Conservation (phyloP, 805 yeast genomes). For the Hanseniaspora lindneri region DNA sequence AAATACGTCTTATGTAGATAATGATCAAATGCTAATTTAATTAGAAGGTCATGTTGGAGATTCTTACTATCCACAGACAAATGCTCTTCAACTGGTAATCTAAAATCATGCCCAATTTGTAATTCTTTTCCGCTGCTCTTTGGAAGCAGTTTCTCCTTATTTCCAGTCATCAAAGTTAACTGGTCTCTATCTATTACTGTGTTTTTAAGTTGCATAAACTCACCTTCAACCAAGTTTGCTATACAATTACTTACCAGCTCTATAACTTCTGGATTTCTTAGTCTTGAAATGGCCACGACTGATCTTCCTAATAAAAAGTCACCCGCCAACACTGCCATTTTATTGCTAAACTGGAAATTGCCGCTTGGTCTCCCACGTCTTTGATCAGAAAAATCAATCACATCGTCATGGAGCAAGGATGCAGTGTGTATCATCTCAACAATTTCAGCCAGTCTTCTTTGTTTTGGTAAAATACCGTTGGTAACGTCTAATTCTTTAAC, state of each 20-base stretch:
- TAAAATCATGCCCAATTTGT: conserved; percentile 46
- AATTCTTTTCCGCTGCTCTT: conserved; percentile 52
- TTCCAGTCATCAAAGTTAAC: conserved; percentile 26
- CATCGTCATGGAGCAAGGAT: conserved; percentile 89
- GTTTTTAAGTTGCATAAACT: conserved; percentile 95
- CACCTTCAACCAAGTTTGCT: conserved; percentile 96
- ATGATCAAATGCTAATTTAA: conserved; percentile 88
- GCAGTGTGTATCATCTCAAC: conserved; percentile 99
- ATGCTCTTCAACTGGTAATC: conserved; percentile 27
- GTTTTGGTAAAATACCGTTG: conserved; percentile 82
- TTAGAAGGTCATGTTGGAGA: conserved; percentile 50
- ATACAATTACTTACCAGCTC: conserved; percentile 91
- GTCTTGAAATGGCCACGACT: conserved; percentile 84
- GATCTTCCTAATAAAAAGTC: conserved; percentile 93
- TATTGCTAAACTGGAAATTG: conserved; percentile 85
- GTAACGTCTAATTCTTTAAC: conserved; percentile 44
- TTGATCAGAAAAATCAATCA: conserved; percentile 78
- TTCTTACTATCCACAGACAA: conserved; percentile 13
- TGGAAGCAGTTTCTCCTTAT: conserved; percentile 32
- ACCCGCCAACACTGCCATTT: conserved; percentile 95
- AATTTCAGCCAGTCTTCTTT: conserved; percentile 88
- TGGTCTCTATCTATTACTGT: conserved; percentile 54
- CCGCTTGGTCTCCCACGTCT: conserved; percentile 87
- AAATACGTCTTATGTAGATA: conserved; percentile 89
- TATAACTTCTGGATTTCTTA: conserved; percentile 93